Evolutionary conservation across 306 rosid genomes (phyloP), one percentile per base, ranked within the genome.

Genomic region (Abrus precatorius): DNA sequence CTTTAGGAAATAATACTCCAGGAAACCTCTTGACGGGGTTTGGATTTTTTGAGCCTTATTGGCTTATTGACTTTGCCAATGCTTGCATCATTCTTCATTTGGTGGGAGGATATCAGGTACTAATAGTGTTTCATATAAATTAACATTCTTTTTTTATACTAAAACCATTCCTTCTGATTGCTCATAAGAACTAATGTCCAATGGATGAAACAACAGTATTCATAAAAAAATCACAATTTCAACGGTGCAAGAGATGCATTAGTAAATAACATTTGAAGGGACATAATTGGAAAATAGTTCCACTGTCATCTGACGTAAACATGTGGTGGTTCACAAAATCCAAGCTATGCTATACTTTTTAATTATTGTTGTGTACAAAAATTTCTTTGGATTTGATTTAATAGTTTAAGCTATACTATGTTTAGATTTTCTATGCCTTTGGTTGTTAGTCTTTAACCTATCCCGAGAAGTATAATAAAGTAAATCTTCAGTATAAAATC

Each of bases 61-160:
- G 97, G 98, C 97, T 94, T 68, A 4, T 94, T 63, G 92, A 89
- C 75, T 7, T 94, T 3, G 97, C 98, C 1, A 91, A 94, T 86
- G 95, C 80, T 48, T 94, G 95, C 83, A 73, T 94, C 41, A 81
- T 90, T 74, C 45, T 94, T 68, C 95, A 94, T 77, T 69, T 94
- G 86, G 84, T 94, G 14, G 98, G 97, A 86, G 97, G 95, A 43
- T 94, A 90, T 85, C 98, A 92, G 97, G 98, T 93, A 91, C 75
- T 88, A 36, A 2, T 36, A 36, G 4, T 36, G 40, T 36, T 36
- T 2, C 20, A 20, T 4, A 36, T 36, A 36, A 36, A 36, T 36
- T 36, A 2, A 36, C 40, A 2, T 36, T 4, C 20, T 36, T 36
- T 36, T 36, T 36, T 36, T 36, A 36, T 4, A 36, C 40, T 36